Conservation (phyloP, 805 yeast genomes). For the Saturnispora dispora region DNA sequence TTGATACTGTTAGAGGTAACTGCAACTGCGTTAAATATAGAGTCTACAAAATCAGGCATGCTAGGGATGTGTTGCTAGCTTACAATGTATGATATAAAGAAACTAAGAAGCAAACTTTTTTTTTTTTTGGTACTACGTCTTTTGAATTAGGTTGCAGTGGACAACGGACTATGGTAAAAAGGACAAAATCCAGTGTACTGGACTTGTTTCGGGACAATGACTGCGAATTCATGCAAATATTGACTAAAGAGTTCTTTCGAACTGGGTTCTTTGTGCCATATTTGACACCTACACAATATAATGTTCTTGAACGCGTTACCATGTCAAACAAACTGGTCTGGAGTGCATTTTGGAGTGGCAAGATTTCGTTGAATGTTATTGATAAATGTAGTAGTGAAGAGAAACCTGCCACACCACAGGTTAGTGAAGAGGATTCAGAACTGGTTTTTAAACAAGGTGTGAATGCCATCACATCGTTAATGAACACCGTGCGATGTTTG, state of each 20-base stretch:
- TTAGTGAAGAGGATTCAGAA: conserved; percentile 20
- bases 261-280: conserved; percentile 38
- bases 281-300: conserved; percentile 47
- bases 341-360: conserved; percentile 38
- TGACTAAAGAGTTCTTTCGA: conserved; percentile 30
- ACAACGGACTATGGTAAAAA: conserved; percentile 1
- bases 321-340: conserved; percentile 30
- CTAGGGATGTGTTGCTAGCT: not conserved
- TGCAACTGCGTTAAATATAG: conserved; percentile 8
- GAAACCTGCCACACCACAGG: conserved; percentile 4
- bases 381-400: conserved; percentile 17
- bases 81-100: not conserved
- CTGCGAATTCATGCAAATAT: conserved; percentile 17
- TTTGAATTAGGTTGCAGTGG: not conserved
- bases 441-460: conserved; percentile 38
- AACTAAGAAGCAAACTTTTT: not conserved
- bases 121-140: not conserved
- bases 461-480: conserved; percentile 37
- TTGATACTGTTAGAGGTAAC: not conserved
- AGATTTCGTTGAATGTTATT: conserved; percentile 15
- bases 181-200: conserved; percentile 4
- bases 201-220: conserved; percentile 14
- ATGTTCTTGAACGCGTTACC: conserved; percentile 39
- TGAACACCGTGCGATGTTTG: conserved; percentile 47
- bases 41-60: conserved; percentile 19